A percentile compares a stretch with the other conserved stretches of the same genome.
Evolutionary conservation across 2,329 filamentous ascomycete species (phyloP).

Genomic region (Harringtonia aguacate): DNA sequence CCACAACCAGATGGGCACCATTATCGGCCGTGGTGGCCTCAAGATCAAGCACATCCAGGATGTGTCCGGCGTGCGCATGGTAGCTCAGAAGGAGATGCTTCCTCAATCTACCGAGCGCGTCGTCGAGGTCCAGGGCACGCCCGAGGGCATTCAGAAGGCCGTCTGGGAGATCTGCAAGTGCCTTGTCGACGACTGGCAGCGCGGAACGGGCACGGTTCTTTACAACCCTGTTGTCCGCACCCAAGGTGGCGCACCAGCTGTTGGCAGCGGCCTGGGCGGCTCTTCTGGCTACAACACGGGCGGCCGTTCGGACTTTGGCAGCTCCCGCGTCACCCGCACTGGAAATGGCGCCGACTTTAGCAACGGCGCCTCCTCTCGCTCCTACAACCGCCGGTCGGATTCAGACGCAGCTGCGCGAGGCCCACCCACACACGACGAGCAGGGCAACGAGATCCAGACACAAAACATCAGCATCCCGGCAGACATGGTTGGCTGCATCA

Average conservation of each 20-base stretch:
- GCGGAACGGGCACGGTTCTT: constrained; percentile 89
- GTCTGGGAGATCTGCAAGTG: constrained; percentile 99
- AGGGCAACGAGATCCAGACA: constrained; percentile 94
- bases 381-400: constrained; percentile 70
- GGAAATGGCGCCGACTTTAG: constrained; percentile 98
- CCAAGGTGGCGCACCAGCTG: constrained; percentile 44
- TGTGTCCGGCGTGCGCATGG: constrained; percentile 93
- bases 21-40: constrained; percentile 89
- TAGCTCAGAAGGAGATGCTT: constrained; percentile 99
- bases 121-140: constrained; percentile 90
- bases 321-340: constrained; percentile 77
- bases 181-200: constrained; percentile 94
- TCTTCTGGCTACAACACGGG: constrained; percentile 20
- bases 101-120: constrained; percentile 97
- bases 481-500: constrained; percentile 99
- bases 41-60: constrained; percentile 99
- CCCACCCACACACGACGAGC: constrained; percentile 83
- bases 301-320: constrained; percentile 44
- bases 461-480: constrained; percentile 99
- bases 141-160: constrained; percentile 90
- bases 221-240: constrained; percentile 95
- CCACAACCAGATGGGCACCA: constrained; percentile 99
- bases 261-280: constrained; percentile 31
- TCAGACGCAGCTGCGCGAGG: constrained; percentile 71
- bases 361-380: constrained; percentile 54